Conservation (phyloP, 345 rosid genomes). For the Euphorbia lathyris region DNA sequence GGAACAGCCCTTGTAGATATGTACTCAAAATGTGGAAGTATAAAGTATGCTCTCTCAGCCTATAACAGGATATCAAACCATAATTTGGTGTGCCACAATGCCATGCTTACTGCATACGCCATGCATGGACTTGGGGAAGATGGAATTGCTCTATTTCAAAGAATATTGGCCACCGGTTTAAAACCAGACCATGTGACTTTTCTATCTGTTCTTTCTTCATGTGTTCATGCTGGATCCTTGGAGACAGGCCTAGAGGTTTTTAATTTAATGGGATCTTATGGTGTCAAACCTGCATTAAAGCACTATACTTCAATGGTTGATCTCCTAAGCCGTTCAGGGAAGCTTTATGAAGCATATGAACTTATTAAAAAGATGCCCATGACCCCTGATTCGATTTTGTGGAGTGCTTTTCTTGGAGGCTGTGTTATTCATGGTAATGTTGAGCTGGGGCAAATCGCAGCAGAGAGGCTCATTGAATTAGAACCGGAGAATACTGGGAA, state of each 20-base stretch:
- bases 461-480: constrained; percentile 19
- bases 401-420: constrained; percentile 30
- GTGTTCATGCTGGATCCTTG: constrained; percentile 25
- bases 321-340: constrained; percentile 24
- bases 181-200: constrained; percentile 24
- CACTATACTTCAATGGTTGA: constrained; percentile 29
- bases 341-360: constrained; percentile 23
- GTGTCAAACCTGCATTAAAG: constrained; percentile 19
- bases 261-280: constrained; percentile 16
- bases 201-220: constrained; percentile 22
- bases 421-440: constrained; percentile 21
- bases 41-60: constrained; percentile 12
- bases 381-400: constrained; percentile 26
- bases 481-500: constrained; percentile 24
- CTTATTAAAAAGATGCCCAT: constrained; percentile 20
- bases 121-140: constrained; percentile 27
- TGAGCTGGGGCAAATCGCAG: constrained; percentile 25
- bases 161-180: constrained; percentile 13
- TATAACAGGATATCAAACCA: constrained; percentile 24
- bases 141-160: constrained; percentile 23
- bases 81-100: constrained; percentile 32
- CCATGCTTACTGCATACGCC: constrained; percentile 31
- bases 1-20: constrained; percentile 32
- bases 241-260: constrained; percentile 18
- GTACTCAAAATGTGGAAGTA: constrained; percentile 28